These are phyloP conservation scores for Paraphoma sp. DNA, from an alignment of 2,329 filamentous ascomycete genomes.

Conservation along the genomic window DNA sequence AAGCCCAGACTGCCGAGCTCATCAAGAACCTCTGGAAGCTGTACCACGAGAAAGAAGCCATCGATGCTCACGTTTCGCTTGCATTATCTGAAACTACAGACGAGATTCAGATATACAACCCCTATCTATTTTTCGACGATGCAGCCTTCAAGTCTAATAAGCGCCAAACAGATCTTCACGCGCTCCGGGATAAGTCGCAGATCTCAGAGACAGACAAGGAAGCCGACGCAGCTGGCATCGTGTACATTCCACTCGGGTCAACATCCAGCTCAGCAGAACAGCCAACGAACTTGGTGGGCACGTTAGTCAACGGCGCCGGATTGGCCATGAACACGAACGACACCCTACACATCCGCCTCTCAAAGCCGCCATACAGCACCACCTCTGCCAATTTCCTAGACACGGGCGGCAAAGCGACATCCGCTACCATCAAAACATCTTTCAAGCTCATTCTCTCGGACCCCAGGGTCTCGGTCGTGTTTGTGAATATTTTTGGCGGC, in stretches of 20 bases:
- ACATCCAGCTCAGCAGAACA: conserved; percentile 10
- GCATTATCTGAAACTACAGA: conserved; percentile 48
- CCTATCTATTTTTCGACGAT: conserved; percentile 72
- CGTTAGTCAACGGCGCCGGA: conserved; percentile 86
- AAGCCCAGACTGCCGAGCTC: conserved; percentile 56
- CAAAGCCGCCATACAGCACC: conserved; percentile 56
- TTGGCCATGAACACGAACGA: conserved; percentile 93
- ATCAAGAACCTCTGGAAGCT: conserved; percentile 64
- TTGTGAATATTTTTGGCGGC: conserved; percentile 75
- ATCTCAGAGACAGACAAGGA: conserved; percentile 66
- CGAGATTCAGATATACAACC: conserved; percentile 58
- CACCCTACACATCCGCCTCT: conserved; percentile 70
- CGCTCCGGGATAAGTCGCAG: conserved; percentile 58
- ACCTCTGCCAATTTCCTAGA: conserved; percentile 84
- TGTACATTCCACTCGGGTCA: conserved; percentile 70
- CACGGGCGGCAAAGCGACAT: conserved; percentile 86
- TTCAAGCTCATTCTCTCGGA: conserved; percentile 79
- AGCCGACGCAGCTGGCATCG: conserved; percentile 74
- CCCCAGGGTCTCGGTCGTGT: conserved; percentile 72
- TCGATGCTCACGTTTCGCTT: conserved; percentile 62
- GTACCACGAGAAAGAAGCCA: conserved; percentile 70
- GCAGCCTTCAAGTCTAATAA: conserved; percentile 68
- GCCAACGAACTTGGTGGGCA: conserved; percentile 71
- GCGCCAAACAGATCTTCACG: conserved; percentile 68
- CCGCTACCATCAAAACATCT: conserved; percentile 77